Conservation (phyloP, 768 basidiomycete genomes). For the Scleroderma bovista region DNA sequence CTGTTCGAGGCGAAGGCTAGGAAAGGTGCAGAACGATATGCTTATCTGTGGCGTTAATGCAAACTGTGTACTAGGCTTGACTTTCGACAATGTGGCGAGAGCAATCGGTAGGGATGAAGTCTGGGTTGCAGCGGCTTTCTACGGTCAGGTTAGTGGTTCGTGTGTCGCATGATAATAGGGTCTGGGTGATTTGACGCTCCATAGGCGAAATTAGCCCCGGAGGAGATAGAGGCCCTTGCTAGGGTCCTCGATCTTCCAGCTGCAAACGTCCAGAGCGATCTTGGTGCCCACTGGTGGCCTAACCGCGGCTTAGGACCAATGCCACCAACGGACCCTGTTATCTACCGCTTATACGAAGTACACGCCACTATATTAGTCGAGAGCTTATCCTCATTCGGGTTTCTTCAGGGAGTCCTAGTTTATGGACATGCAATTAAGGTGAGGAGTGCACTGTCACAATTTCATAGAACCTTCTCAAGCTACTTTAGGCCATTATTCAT, state of each 20-base stretch:
- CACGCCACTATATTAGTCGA: background rate
- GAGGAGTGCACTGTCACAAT: constrained; percentile 1
- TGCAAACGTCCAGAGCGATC: constrained; percentile 33
- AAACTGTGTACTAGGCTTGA: constrained; percentile 39
- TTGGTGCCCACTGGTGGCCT: constrained; percentile 72
- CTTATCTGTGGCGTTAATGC: background rate
- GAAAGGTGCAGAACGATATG: constrained; percentile 40
- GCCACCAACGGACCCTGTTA: constrained; percentile 72
- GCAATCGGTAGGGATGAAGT: constrained; percentile 69
- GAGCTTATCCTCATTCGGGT: background rate
- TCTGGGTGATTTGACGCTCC: background rate
- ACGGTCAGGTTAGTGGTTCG: constrained; percentile 55
- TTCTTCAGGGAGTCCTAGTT: constrained; percentile 55
- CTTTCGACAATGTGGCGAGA: constrained; percentile 65
- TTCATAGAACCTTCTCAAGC: background rate
- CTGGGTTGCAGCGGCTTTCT: constrained; percentile 79
- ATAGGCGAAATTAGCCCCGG: constrained; percentile 62
- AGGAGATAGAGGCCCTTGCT: constrained; percentile 53
- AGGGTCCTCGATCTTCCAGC: constrained; percentile 44
- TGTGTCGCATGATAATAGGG: background rate
- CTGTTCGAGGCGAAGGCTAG: constrained; percentile 64
- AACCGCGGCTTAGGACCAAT: constrained; percentile 61
- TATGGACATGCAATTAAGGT: constrained; percentile 81
- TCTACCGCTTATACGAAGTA: constrained; percentile 81
- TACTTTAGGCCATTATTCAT: constrained; percentile 58